Evolutionary conservation across 768 basidiomycete genomes (phyloP), one percentile per base, ranked within the genome.

Genomic region (Trametes gibbosa): DNA sequence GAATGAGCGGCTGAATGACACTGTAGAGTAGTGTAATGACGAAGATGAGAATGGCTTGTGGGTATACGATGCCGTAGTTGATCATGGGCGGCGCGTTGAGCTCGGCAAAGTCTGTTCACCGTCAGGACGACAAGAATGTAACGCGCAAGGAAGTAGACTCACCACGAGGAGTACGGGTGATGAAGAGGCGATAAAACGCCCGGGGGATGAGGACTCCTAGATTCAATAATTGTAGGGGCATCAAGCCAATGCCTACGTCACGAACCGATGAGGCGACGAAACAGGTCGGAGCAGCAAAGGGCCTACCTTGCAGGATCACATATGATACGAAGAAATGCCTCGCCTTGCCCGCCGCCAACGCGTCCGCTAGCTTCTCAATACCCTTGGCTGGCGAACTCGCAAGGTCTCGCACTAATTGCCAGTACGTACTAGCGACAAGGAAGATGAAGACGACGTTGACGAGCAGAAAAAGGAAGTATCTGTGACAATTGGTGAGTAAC

Each of bases 41-140:
- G 73, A 98, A 98, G 71, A 98, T 88, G 43, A 99, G 79, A 59
- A 98, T 93, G 5, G 95, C 91, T 69, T 98, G 96, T 0, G 97
- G 97, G 71, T 98, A 99, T 12, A 99, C 94, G 50, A 90, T 83
- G 50, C 97, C 97, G 65, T 98, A 96, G 73, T 98, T 98, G 74
- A 98, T 90, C 89, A 95, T 92, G 0, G 97, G 95, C 6, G 97
- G 97, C 0, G 95, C 94, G 68, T 99, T 97, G 16, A 98, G 80
- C 71, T 97, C 97, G 17, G 95, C 96, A 63, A 86, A 95, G 68
- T 99, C 96, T 98, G 12, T 19, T 16, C 37, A 24, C 4, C 8
- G 5, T 56, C 4, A 53, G 42, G 4, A 54, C 41, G 34, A n/a
- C 5, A 19, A 59, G 45, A 19, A 17, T 39, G 35, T 53, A 35